Conservation (phyloP, 1,139 yeast genomes). For the Kurtzmaniella natalensis region DNA sequence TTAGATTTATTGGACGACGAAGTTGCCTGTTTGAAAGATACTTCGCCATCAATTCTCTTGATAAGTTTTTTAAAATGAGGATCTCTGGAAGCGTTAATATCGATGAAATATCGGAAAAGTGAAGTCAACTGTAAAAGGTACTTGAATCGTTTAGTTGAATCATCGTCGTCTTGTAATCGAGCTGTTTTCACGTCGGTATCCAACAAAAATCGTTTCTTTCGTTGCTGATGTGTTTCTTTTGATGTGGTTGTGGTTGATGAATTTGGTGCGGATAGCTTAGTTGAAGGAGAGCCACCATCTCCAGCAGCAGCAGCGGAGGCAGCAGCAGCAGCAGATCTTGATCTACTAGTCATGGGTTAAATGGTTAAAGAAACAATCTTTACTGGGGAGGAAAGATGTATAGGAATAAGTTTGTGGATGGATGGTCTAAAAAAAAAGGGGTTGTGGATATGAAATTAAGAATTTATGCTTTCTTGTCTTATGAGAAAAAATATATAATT, state of each 20-base stretch:
- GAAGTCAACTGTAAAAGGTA: slow-evolving; percentile 64
- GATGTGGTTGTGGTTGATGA: no score
- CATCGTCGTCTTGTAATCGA: slow-evolving; percentile 45
- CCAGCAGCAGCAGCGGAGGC: no score
- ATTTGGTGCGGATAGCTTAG: no score
- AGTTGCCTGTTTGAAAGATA: slow-evolving; percentile 19
- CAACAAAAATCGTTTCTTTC: slow-evolving; percentile 46
- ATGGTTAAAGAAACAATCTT: not conserved
- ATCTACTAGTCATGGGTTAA: not conserved
- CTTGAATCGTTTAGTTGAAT: slow-evolving; percentile 59
- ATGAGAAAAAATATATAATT: slow-evolving; percentile 1
- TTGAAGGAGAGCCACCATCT: no score
- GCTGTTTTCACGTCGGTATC: slow-evolving; percentile 52
- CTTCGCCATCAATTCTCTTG: slow-evolving; percentile 34
- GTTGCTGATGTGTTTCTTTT: slow-evolving; percentile 15
- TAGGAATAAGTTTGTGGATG: no score
- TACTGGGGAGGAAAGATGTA: no score
- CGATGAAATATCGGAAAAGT: slow-evolving; percentile 64
- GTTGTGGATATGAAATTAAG: slow-evolving; percentile 1
- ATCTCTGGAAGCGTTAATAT: slow-evolving; percentile 61
- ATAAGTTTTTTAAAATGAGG: slow-evolving; percentile 50
- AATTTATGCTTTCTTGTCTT: not conserved
- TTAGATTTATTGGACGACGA: slow-evolving; percentile 9
- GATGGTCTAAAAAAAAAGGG: not conserved
- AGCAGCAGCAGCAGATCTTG: not conserved